Conservation (phyloP, 768 basidiomycete genomes). For the Termitomyces sp. region DNA sequence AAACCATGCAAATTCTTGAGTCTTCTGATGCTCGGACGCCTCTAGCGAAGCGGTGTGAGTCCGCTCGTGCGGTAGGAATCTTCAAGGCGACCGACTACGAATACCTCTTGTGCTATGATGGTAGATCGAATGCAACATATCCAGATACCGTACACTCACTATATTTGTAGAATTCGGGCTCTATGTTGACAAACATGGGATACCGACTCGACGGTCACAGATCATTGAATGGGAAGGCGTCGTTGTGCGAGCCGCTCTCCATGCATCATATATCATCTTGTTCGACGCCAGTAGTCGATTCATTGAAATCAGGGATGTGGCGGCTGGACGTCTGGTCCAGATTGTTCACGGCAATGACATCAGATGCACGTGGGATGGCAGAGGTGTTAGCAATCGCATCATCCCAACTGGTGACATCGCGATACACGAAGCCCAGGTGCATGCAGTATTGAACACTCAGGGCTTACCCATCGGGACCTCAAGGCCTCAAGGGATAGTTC, state of each 20-base stretch:
- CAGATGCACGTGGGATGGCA: slow-evolving; percentile 88
- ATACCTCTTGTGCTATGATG: slow-evolving; percentile 90
- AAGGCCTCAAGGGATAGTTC: neutral
- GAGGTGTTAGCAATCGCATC: slow-evolving; percentile 49
- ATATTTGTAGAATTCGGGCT: slow-evolving; percentile 76
- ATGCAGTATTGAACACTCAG: slow-evolving; percentile 3
- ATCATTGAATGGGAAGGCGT: slow-evolving; percentile 94
- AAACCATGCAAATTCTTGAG: slow-evolving; percentile 82
- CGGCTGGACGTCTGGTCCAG: slow-evolving; percentile 74
- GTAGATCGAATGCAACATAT: slow-evolving; percentile 36
- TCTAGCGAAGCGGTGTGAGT: slow-evolving; percentile 79
- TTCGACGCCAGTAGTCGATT: slow-evolving; percentile 77
- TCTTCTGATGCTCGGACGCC: slow-evolving; percentile 60
- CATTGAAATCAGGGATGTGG: slow-evolving; percentile 85
- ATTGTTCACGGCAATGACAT: slow-evolving; percentile 81
- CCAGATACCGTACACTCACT: neutral
- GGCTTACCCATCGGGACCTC: neutral
- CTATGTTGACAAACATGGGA: slow-evolving; percentile 90
- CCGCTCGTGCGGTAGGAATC: slow-evolving; percentile 84
- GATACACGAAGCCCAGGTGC: slow-evolving; percentile 1
- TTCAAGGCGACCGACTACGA: slow-evolving; percentile 88
- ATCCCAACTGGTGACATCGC: slow-evolving; percentile 22
- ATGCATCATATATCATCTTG: slow-evolving; percentile 82
- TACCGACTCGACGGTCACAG: slow-evolving; percentile 55
- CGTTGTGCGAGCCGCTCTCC: slow-evolving; percentile 85